Base-by-base conservation (phyloP, 1,284 basidiomycete species). In the Chiua sp. region DNA sequence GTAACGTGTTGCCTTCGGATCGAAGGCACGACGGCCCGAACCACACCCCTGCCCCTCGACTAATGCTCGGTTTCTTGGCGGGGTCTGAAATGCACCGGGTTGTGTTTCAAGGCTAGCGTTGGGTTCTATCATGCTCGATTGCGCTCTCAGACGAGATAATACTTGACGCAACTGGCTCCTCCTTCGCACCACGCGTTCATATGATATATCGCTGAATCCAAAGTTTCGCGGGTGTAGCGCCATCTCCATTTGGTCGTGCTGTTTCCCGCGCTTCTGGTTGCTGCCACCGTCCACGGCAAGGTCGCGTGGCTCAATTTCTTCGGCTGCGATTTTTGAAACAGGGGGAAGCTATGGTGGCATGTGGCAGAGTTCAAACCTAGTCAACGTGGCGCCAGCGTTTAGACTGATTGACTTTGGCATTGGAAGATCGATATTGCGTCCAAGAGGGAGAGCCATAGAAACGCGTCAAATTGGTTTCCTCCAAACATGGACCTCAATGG, bases 381-480 rank as follows among this genome's bases (percentile, higher is more conserved):
- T 51, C 54, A 57, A 68, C 59, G 57, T 62, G 58, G 56, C 56
- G 48, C 67, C 59, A 57, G 58, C 60, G 55, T 71, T 68, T 60
- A 60, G 51, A 50, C 47, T 51, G 70, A 69, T 70, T 72, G 65
- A 63, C 67, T 71, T 71, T 69, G 68, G 55, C 60, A 59, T 46
- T 44, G 42, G 42, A 18, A 54, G 66, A 72, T 64, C 68, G 46
- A 53, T 51, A 33, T 44, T 42, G 42, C 26, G 35, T 53, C 35
- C 47, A 20, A 30, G 50, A 35, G 51, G 37, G 53, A 35, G 51
- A 55, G 26, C 42, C 57, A 55, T 71, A 35, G 70, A 72, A 65
- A 72, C 69, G 50, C 59, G 47, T 52, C 69, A 71, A 63, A 66
- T 58, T 59, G 52, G 59, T 71, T 63, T 54, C 65, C 53, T 55